These are phyloP conservation scores for Lenzites betulinus DNA, from an alignment of 768 basidiomycete species.

Conservation along the genomic window DNA sequence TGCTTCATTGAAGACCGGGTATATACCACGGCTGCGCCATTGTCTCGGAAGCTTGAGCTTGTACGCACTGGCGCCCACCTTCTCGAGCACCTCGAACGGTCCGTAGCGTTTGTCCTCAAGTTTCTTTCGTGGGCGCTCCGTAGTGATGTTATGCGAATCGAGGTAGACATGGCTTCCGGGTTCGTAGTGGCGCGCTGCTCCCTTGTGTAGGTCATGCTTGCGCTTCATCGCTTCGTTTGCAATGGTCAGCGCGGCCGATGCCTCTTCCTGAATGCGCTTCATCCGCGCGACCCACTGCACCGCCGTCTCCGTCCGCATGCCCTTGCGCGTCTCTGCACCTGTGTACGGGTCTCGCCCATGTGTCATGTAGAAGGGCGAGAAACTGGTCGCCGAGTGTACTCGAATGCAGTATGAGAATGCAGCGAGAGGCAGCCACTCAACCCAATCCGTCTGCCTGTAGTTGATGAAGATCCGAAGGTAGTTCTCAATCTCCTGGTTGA, in stretches of 20 bases:
- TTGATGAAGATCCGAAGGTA: constrained; percentile 39
- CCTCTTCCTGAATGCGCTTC: constrained; percentile 6
- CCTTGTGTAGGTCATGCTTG: constrained; percentile 17
- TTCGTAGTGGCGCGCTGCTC: constrained; percentile 6
- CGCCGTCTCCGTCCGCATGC: constrained; percentile 4
- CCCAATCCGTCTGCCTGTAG: constrained; percentile 40
- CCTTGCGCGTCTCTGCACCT: background rate
- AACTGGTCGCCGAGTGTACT: constrained; percentile 29
- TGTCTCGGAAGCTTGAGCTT: constrained; percentile 25
- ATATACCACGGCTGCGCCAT: constrained; percentile 29
- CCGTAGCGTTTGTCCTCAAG: constrained; percentile 23
- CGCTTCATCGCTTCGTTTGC: constrained; percentile 32
- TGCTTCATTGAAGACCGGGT: constrained; percentile 29
- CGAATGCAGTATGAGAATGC: constrained; percentile 40
- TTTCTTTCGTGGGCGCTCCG: constrained; percentile 30
- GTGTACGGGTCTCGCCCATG: constrained; percentile 27
- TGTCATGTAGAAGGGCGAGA: constrained; percentile 37
- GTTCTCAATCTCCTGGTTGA: constrained; percentile 43
- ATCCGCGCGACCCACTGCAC: background rate
- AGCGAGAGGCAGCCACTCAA: constrained; percentile 32
- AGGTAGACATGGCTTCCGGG: constrained; percentile 31
- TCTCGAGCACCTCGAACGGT: constrained; percentile 29
- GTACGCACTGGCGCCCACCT: constrained; percentile 26
- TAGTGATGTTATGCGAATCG: constrained; percentile 27
- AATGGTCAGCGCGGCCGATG: constrained; percentile 10